Evolutionary conservation across 805 yeast species (phyloP), one percentile per base, ranked within the genome.

Genomic region (Lachancea fermentati): DNA sequence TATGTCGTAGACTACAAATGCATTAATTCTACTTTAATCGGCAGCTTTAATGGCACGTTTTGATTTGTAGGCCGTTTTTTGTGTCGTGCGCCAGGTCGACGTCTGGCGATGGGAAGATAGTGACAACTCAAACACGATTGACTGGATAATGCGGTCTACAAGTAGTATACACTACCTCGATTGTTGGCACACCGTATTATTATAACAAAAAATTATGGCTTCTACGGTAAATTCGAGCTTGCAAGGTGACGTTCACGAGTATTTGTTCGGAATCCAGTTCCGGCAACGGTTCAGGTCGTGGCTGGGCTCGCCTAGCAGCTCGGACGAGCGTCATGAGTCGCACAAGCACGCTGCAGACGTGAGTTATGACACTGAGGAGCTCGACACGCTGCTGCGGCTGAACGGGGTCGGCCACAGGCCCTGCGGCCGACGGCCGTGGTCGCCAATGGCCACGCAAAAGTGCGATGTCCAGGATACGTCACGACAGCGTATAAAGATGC

Each of bases 301-400:
- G 43, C 39, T 40, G 16, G 33, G 37, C 16, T 8, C n/a, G 13
- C 7, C 32, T 6, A 12, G 13, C 32, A 29, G 32, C 32, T 15
- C 13, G 13, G 32, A 13, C 6, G 32, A 29, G n/a, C 13, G 7
- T 29, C 16, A 29, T 8, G n/a, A 22, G 16, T 13, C 34, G 11
- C 30, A 32, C 19, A 28, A 29, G n/a, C n/a, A 25, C 4, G 17
- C 33, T 14, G 14, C 8, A 4, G 36, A 40, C 4, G 19, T 18
- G 14, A 34, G 43, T 36, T 40, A 34, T 29, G 43, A 40, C 28
- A 40, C 43, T 12, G 43, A 40, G 25, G 35, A 34, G 36, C 32
- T 40, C 12, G 43, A 40, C 15, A 7, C 31, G 11, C 29, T 40
- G 17, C 29, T 40, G 36, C 19, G 26, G 19, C 28, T 40, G 22